Conservation (phyloP, 441 rosid genomes). For the Gossypium davidsonii region DNA sequence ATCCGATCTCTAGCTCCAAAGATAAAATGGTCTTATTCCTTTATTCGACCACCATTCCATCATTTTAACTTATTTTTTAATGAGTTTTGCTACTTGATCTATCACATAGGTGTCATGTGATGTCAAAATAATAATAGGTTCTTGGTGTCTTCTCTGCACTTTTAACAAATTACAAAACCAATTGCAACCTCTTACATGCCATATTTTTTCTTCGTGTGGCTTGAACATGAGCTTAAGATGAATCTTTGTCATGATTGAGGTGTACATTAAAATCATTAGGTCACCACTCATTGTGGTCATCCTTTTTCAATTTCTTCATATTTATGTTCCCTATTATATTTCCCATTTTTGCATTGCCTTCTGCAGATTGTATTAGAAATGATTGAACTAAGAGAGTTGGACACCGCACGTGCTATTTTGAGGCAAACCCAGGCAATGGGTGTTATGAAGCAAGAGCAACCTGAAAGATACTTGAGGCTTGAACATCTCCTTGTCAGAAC, state of each 20-base stretch:
- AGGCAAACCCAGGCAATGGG: constrained; percentile 99
- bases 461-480: constrained; percentile 93
- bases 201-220: neutral
- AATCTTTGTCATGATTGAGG: neutral
- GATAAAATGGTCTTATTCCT: neutral
- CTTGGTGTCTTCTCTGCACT: too few relatives aligned
- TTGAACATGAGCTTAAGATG: neutral
- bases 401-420: constrained; percentile 92
- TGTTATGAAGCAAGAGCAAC: constrained; percentile 99
- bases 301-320: neutral
- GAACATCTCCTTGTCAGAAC: constrained; percentile 97
- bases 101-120: too few relatives aligned
- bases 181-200: too few relatives aligned
- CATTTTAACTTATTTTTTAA: neutral
- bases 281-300: neutral
- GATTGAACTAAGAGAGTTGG: constrained; percentile 96
- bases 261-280: neutral
- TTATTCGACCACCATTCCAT: neutral
- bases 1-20: neutral
- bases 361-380: constrained; percentile 89
- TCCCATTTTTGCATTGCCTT: neutral
- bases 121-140: too few relatives aligned
- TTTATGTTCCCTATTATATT: neutral
- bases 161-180: too few relatives aligned
- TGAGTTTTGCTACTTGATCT: too few relatives aligned